Conservation (phyloP, 495 filamentous ascomycete species). For the Hyaloscypha bicolor region DNA sequence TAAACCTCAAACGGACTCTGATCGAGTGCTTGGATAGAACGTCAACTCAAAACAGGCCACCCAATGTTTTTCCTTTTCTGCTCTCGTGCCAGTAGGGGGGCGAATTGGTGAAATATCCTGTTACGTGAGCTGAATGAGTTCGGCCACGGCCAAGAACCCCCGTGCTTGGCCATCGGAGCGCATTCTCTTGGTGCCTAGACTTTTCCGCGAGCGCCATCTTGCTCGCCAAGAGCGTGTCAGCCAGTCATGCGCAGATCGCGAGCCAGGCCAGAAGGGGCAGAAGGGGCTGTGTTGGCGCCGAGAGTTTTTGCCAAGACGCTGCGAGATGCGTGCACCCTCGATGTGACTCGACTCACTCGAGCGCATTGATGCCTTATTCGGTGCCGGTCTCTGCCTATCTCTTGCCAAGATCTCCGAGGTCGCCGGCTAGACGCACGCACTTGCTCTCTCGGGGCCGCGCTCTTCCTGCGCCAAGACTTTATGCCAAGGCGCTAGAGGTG, state of each 20-base stretch:
- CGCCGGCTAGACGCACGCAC: not conserved
- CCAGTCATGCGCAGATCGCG: not conserved
- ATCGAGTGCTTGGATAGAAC: not conserved
- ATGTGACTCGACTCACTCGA: not conserved
- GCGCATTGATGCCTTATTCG: not conserved
- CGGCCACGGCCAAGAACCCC: slow-evolving; percentile 9
- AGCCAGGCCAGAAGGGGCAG: not conserved
- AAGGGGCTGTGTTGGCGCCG: slow-evolving; percentile 10
- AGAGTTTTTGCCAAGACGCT: slow-evolving; percentile 12
- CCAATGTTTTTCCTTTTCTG: not conserved
- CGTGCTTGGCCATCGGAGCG: slow-evolving; percentile 22
- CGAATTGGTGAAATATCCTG: not conserved
- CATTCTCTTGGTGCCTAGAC: slow-evolving; percentile 20
- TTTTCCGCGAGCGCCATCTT: slow-evolving; percentile 6
- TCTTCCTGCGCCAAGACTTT: slow-evolving; percentile 3
- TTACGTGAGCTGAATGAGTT: not conserved
- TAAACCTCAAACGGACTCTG: not conserved
- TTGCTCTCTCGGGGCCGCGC: not conserved
- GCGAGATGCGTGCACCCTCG: not conserved
- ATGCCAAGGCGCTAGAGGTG: slow-evolving; percentile 14
- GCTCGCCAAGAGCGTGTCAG: slow-evolving; percentile 3
- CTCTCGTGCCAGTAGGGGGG: not conserved
- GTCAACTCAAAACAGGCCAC: not conserved
- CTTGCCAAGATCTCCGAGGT: not conserved
- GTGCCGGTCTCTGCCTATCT: not conserved